Conservation (phyloP, 306 rosid species). For the Rosa lucieae region DNA sequence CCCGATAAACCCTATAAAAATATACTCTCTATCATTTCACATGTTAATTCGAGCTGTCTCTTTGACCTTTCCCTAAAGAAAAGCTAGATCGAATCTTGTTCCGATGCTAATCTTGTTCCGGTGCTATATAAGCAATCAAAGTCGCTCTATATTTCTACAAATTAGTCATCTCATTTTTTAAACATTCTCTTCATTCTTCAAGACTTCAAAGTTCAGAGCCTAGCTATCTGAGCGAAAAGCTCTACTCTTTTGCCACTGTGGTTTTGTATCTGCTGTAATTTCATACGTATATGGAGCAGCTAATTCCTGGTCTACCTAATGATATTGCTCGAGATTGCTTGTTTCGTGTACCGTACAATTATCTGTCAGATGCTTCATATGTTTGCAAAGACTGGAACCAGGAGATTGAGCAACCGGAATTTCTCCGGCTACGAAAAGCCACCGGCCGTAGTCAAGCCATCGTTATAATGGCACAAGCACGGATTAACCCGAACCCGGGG, state of each 20-base stretch:
- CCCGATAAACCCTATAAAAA: not conserved
- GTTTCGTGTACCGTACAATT: not conserved
- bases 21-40: not conserved
- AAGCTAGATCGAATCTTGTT: not conserved
- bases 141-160: not conserved
- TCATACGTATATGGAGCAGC: not conserved
- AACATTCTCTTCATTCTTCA: not conserved
- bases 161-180: not conserved
- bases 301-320: not conserved
- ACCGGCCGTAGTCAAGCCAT: not conserved
- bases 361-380: not conserved
- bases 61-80: not conserved
- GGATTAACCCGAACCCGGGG: not conserved
- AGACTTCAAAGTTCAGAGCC: not conserved
- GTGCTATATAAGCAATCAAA: not conserved
- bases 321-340: conserved; percentile 1
- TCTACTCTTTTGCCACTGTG: not conserved
- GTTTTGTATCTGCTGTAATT: not conserved
- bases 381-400: not conserved
- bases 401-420: not conserved
- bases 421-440: conserved; percentile 3
- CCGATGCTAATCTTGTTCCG: not conserved
- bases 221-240: not conserved
- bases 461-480: not conserved
- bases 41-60: not conserved